Evolutionary conservation across 148 eudicot species (phyloP).

Genomic region (Rhododendron vialii): DNA sequence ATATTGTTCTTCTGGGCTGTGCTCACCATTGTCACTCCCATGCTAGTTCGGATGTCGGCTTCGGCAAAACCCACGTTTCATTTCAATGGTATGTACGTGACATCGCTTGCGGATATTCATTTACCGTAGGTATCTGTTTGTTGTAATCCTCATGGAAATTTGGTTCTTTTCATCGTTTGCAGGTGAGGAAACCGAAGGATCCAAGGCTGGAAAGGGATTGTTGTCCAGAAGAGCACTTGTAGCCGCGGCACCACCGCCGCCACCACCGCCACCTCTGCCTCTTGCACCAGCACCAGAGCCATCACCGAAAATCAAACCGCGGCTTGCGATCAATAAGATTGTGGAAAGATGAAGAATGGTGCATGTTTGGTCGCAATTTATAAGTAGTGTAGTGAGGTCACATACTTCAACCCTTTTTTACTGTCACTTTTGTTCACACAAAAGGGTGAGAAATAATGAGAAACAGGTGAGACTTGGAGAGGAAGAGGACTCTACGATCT

Average conservation of each 20-base stretch:
- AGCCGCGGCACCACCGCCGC: neutral
- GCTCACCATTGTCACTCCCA: conserved; percentile 36
- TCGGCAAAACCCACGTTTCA: conserved; percentile 17
- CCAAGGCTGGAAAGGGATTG: conserved; percentile 8
- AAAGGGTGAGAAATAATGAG: neutral
- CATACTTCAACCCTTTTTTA: neutral
- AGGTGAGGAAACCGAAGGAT: conserved; percentile 19
- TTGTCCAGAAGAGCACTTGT: conserved; percentile 32
- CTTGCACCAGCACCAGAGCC: conserved; percentile 17
- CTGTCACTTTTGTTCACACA: neutral
- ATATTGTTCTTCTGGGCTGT: conserved; percentile 8
- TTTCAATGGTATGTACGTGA: conserved; percentile 2
- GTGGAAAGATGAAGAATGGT: neutral
- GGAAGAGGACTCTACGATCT: neutral
- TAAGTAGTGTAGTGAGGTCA: neutral
- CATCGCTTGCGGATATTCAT: neutral
- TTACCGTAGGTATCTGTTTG: conserved; percentile 2
- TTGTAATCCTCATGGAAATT: conserved; percentile 26
- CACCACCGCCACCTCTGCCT: neutral
- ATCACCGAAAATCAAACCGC: neutral
- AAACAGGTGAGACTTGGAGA: neutral
- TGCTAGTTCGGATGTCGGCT: conserved; percentile 34
- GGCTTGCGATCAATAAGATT: neutral
- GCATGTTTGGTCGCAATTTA: neutral
- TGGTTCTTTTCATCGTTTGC: conserved; percentile 8